Percentiles rank a stretch among this genome's conserved stretches.
phyloP scores from a whole-genome alignment of 1,284 basidiomycete genomes.

The Tremellales sp. region DNA sequence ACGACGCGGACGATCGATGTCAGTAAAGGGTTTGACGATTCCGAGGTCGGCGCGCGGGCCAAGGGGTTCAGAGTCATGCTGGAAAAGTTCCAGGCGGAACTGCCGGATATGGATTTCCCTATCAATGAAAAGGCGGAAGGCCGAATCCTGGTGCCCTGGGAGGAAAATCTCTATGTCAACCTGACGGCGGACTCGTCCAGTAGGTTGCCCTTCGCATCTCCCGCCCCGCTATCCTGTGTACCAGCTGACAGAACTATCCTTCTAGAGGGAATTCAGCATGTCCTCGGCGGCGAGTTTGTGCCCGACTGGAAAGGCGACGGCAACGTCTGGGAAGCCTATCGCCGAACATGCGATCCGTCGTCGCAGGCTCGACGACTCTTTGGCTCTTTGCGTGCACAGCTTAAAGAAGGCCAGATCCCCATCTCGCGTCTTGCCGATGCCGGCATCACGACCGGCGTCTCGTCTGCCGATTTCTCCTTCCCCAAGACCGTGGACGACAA shows the following conservation, averaged over 20 bases:
- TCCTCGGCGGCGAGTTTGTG: constrained; percentile 65
- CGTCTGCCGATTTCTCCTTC: constrained; percentile 62
- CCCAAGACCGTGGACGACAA: constrained; percentile 57
- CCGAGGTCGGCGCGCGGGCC: constrained; percentile 71
- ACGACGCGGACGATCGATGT: constrained; percentile 61
- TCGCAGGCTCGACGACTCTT: constrained; percentile 76
- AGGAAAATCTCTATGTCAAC: constrained; percentile 65
- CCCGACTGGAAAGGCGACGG: constrained; percentile 80
- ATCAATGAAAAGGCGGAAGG: constrained; percentile 90
- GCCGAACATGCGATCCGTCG: constrained; percentile 78
- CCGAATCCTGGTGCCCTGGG: constrained; percentile 84
- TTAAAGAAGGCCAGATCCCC: constrained; percentile 49
- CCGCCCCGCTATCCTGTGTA: background rate
- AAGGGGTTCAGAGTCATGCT: constrained; percentile 71
- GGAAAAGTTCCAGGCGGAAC: constrained; percentile 63
- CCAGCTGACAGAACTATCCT: background rate
- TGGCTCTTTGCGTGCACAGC: constrained; percentile 60
- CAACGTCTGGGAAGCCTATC: constrained; percentile 85
- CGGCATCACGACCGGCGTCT: constrained; percentile 43
- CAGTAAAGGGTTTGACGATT: constrained; percentile 58
- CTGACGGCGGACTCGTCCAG: constrained; percentile 53
- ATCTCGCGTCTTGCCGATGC: constrained; percentile 48
- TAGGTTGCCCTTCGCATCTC: constrained; percentile 26
- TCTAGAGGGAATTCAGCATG: constrained; percentile 58
- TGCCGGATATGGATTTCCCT: constrained; percentile 86